Evolutionary conservation across 176 grass and related monocot species (phyloP), one percentile per base, ranked within the genome.

Genomic region (Oryza australiensis): DNA sequence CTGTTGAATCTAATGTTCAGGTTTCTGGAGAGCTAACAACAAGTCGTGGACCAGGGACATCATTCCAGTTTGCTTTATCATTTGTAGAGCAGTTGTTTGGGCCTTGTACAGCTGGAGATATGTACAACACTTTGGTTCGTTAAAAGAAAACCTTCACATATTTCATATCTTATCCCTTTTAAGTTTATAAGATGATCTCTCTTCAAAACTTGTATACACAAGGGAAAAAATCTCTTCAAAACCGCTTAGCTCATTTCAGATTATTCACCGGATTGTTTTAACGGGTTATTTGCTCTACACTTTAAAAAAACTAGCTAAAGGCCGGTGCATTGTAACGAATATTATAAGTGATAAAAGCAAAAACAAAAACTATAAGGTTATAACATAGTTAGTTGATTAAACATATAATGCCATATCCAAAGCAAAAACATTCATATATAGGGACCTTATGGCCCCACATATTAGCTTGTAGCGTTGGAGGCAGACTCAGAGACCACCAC

Each of bases 51-150:
- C 86, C 95, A 77, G 95, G 90, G 41, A 98, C 95, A 62, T 7
- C 84, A 24, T 94, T 98, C 84, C 88, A 91, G 40, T 94, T 98
- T 62, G 95, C 86, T 87, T 77, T 94, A 73, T 92, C 92, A 73
- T 98, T 98, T 78, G 86, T 94, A 77, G 88, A 94, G 68, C 92
- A 98, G 74, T 83, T 98, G 69, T 98, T 91, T 84, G 92, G 92
- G 40, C 66, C 53, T 72, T 55, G 46, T 80, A 64, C 80, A 76
- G 90, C 90, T 76, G 82, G 88, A 91, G 86, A 88, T 82, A 42
- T 93, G 82, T 34, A 75, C 48, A 51, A n/a, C 42, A 87, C 75
- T 60, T 78, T 98, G 95, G 95, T 94, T 74, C 26, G 88, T 84
- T 26, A 75, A 12, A 80, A 64, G 18, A 59, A 72, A 71, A 62